phyloP scores from a whole-genome alignment of 176 grass and related monocot genomes.

The Dactylis glomerata region DNA sequence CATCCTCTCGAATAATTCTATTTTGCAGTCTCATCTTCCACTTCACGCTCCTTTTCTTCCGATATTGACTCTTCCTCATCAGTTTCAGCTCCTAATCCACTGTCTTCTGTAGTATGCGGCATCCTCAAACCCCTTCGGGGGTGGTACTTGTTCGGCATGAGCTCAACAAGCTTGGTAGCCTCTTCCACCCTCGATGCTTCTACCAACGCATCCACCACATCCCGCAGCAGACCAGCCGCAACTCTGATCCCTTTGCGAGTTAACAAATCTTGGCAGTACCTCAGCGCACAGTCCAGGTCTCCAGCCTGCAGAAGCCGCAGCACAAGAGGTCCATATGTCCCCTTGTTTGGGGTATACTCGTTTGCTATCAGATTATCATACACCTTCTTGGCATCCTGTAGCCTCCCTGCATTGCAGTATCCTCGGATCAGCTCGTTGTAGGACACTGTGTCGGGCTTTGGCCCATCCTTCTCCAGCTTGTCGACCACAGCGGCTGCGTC shows the following conservation, averaged over 20 bases:
- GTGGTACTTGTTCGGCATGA: slow-evolving; percentile 22
- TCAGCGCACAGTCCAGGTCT: slow-evolving; percentile 53
- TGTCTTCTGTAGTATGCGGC: not conserved
- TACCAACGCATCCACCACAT: slow-evolving; percentile 48
- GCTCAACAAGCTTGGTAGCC: slow-evolving; percentile 40
- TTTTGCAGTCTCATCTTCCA: not conserved
- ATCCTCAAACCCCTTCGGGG: slow-evolving; percentile 22
- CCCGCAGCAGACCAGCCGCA: slow-evolving; percentile 23
- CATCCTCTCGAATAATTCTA: not conserved
- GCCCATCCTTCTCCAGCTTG: slow-evolving; percentile 41
- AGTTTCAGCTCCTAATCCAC: not conserved
- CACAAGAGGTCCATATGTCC: slow-evolving; percentile 51
- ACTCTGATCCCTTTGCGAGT: slow-evolving; percentile 1
- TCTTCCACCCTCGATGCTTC: slow-evolving; percentile 40
- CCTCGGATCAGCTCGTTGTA: slow-evolving; percentile 64
- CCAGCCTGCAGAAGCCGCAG: slow-evolving; percentile 34
- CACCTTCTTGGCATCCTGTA: slow-evolving; percentile 48
- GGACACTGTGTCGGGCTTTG: slow-evolving; percentile 47
- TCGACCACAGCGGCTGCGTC: slow-evolving; percentile 45
- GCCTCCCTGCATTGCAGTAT: slow-evolving; percentile 42
- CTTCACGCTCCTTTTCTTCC: not conserved
- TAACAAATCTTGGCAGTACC: slow-evolving; percentile 45
- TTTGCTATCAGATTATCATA: slow-evolving; percentile 49
- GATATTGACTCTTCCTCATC: not conserved
- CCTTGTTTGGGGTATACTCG: slow-evolving; percentile 30